Evolutionary conservation across 805 yeast genomes (phyloP).

Genomic region (Saccharomycopsis lassenensis): DNA sequence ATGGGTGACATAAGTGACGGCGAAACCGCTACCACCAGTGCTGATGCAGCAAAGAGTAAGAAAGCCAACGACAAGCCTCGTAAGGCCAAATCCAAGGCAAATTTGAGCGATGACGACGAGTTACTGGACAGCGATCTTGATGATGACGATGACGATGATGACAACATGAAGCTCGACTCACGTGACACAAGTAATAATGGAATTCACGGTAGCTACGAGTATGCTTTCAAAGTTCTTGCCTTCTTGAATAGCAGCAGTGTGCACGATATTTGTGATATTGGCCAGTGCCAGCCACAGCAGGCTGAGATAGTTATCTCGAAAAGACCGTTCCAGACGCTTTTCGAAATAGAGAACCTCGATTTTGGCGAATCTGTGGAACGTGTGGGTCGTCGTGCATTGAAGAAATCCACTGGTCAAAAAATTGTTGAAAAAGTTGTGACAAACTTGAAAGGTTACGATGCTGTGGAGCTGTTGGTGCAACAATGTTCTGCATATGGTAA

Average conservation of each 20-base stretch:
- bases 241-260: slow-evolving; percentile 71
- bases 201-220: slow-evolving; percentile 1
- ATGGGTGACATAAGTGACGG: slow-evolving; percentile 19
- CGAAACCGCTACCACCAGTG: slow-evolving; percentile 12
- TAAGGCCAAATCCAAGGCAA: not conserved
- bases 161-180: slow-evolving; percentile 21
- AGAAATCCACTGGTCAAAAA: slow-evolving; percentile 58
- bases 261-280: slow-evolving; percentile 71
- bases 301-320: slow-evolving; percentile 53
- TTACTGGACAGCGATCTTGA: slow-evolving; percentile 41
- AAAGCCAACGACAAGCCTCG: slow-evolving; percentile 3
- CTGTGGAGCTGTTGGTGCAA: slow-evolving; percentile 85
- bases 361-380: slow-evolving; percentile 28
- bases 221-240: slow-evolving; percentile 40
- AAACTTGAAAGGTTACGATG: slow-evolving; percentile 79
- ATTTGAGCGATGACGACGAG: slow-evolving; percentile 27
- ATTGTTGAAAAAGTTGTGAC: slow-evolving; percentile 58
- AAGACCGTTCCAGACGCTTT: slow-evolving; percentile 60
- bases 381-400: slow-evolving; percentile 32
- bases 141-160: slow-evolving; percentile 27
- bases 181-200: not conserved
- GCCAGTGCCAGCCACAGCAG: slow-evolving; percentile 53
- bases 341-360: slow-evolving; percentile 46
- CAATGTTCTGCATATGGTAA: slow-evolving; percentile 73
- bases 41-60: slow-evolving; percentile 4